Conservation (phyloP, 192 early-diverging fungal species). For the Phlyctochytrium arcticum region DNA sequence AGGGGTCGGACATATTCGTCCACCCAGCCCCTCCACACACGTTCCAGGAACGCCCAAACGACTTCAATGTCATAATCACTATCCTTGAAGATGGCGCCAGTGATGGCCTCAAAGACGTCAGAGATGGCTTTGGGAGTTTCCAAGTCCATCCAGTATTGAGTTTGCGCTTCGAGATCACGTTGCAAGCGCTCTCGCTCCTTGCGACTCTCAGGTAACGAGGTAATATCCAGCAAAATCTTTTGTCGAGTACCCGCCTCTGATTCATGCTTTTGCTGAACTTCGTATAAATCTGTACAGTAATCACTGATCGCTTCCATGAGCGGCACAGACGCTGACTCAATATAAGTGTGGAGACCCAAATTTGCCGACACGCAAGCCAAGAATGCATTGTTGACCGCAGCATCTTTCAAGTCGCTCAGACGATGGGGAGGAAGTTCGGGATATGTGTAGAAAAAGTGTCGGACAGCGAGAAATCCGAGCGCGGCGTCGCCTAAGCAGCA, state of each 20-base stretch:
- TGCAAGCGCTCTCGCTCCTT: background rate
- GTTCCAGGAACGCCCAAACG: slow-evolving; percentile 30
- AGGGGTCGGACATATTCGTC: slow-evolving; percentile 18
- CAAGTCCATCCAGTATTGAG: slow-evolving; percentile 63
- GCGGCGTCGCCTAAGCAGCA: slow-evolving; percentile 50
- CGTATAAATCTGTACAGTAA: slow-evolving; percentile 23
- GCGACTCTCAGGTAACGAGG: slow-evolving; percentile 3
- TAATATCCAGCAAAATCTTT: background rate
- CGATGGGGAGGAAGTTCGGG: slow-evolving; percentile 65
- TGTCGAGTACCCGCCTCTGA: background rate
- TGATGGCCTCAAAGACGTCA: slow-evolving; percentile 83
- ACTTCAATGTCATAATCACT: slow-evolving; percentile 60
- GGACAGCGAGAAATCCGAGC: slow-evolving; percentile 38
- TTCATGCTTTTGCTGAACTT: background rate
- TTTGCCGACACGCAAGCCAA: slow-evolving; percentile 67
- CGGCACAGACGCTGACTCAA: slow-evolving; percentile 59
- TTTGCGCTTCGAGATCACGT: slow-evolving; percentile 5
- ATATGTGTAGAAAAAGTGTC: slow-evolving; percentile 68
- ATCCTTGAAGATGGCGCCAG: slow-evolving; percentile 87
- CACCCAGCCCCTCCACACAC: slow-evolving; percentile 26
- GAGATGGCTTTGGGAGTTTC: slow-evolving; percentile 83
- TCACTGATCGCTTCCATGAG: slow-evolving; percentile 53
- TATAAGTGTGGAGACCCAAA: slow-evolving; percentile 59
- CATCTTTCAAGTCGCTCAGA: slow-evolving; percentile 56
- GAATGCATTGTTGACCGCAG: slow-evolving; percentile 77